Percentiles rank a stretch among this genome's conserved stretches.
Conservation (phyloP, 306 rosid species). For the Senna siamea region DNA sequence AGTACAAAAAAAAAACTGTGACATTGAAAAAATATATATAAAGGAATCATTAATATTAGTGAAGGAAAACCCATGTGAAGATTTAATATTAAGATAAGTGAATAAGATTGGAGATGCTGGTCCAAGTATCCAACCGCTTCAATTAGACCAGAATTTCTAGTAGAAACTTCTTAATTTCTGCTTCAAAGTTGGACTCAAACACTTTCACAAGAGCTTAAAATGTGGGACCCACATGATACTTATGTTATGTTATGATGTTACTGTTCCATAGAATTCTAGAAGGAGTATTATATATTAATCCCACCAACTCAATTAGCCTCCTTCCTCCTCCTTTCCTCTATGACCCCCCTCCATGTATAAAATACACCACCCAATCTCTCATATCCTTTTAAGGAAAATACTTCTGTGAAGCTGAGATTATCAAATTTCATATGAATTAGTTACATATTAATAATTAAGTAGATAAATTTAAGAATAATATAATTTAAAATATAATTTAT, state of each 20-base stretch:
- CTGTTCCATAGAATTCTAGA: constrained; percentile 26
- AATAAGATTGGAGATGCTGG: constrained; percentile 17
- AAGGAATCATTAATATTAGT: not conserved
- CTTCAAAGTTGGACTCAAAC: constrained; percentile 48
- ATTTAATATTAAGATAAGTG: constrained; percentile 30
- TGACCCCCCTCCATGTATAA: not conserved
- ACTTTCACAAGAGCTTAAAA: not conserved
- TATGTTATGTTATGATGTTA: not conserved
- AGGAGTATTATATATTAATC: not conserved
- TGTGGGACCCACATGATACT: not conserved
- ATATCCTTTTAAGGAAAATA: not conserved
- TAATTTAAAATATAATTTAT: too few relatives aligned
- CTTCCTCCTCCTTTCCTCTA: constrained; percentile 37
- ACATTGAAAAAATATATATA: too few relatives aligned
- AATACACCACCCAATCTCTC: not conserved
- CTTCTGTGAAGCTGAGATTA: too few relatives aligned
- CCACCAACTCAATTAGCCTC: constrained; percentile 20
- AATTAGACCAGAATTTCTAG: constrained; percentile 18
- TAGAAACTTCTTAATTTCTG: constrained; percentile 28
- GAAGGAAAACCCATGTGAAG: constrained; percentile 36
- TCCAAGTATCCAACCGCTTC: constrained; percentile 30
- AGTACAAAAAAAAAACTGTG: too few relatives aligned
- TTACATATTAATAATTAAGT: too few relatives aligned
- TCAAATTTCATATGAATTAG: too few relatives aligned
- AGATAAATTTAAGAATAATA: too few relatives aligned